Evolutionary conservation across 1,139 yeast genomes (phyloP).

Genomic region (Sugiyamaella novakii): DNA sequence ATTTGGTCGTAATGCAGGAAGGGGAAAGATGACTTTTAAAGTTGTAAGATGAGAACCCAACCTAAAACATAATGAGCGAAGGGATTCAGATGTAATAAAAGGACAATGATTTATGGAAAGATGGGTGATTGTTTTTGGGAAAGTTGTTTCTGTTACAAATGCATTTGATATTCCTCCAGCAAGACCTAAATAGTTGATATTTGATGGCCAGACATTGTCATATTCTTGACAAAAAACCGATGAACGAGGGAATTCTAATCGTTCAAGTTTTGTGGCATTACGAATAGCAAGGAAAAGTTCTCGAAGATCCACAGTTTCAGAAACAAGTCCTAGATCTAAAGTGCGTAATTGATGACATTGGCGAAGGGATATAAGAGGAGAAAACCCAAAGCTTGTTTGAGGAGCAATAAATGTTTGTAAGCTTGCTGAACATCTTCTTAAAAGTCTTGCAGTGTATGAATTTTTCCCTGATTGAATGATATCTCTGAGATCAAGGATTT

Average conservation of each 20-base stretch:
- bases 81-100: constrained; percentile 56
- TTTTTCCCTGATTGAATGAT: constrained; percentile 93
- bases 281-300: constrained; percentile 77
- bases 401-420: constrained; percentile 81
- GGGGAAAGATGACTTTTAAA: constrained; percentile 76
- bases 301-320: constrained; percentile 82
- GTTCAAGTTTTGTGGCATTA: constrained; percentile 62
- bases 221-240: constrained; percentile 74
- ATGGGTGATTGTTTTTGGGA: constrained; percentile 71
- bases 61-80: constrained; percentile 59
- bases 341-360: constrained; percentile 64
- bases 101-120: constrained; percentile 91
- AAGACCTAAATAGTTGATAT: constrained; percentile 66
- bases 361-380: constrained; percentile 78
- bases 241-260: constrained; percentile 84
- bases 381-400: constrained; percentile 90
- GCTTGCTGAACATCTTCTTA: constrained; percentile 69
- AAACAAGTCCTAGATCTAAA: constrained; percentile 82
- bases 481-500: constrained; percentile 64
- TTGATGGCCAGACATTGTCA: constrained; percentile 70
- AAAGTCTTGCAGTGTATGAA: constrained; percentile 78
- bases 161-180: constrained; percentile 90
- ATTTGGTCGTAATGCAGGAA: constrained; percentile 73
- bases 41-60: constrained; percentile 67
- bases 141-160: constrained; percentile 63